Evolutionary conservation across 495 filamentous ascomycete genomes (phyloP), one percentile per base, ranked within the genome.

Genomic region (Penicillium angulare): DNA sequence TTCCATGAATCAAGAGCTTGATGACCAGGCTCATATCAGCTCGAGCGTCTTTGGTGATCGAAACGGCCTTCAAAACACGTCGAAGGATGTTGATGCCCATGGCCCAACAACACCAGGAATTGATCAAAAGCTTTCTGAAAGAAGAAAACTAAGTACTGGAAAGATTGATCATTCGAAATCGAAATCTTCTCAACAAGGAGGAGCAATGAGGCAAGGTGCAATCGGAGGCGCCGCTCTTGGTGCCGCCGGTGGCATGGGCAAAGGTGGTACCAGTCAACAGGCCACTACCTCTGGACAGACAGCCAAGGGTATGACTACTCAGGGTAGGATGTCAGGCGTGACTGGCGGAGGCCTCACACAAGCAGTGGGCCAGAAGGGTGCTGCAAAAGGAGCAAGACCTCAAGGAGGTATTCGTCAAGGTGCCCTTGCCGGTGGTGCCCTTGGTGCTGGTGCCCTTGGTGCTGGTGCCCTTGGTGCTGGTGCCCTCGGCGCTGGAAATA

Each of bases 11-110:
- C 36, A 61, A 2, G 58, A 61, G 23, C 48, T 58, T 17, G 18
- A 33, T 9, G 45, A 47, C 7, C 47, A 52, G 12, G 27, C 40
- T 9, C 43, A 50, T 29, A 55, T 58, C n/a, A 34, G 41, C 20
- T 32, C 46, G 9, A 55, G 52, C 35, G 51, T 61, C 7, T 61
- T 61, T 32, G 46, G 50, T 17, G 38, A 35, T 29, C 32, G 26
- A 31, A 43, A 24, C 15, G 43, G 38, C 15, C 31, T 43, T 0
- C 17, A 50, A 41, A 36, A 35, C 8, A 44, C 44, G 1, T 15
- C 46, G 6, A 53, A 46, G 34, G 32, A 27, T 12, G n/a, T n/a
- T n/a, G 13, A 22, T 4, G 32, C 40, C 4, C 40, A 44, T 15
- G 49, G 15, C 9, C 35, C 15, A 8, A 24, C 20, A 5, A 24